Conservation (phyloP, 495 filamentous ascomycete genomes). For the Neohortaea acidophila region DNA sequence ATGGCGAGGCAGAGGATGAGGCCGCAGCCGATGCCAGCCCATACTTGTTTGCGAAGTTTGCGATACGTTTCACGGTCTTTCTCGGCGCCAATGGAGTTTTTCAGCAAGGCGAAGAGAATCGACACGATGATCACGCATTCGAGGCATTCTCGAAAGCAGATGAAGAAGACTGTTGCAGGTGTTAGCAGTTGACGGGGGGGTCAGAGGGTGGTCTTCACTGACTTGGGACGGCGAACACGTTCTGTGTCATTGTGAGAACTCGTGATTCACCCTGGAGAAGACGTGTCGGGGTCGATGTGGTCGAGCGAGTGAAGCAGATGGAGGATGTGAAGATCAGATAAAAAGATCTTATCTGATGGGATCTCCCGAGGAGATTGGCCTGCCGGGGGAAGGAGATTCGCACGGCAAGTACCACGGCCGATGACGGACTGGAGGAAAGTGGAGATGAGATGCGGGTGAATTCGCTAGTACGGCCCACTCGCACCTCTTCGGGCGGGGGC, state of each 20-base stretch:
- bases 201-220: conserved; percentile 1
- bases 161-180: conserved; percentile 52
- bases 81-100: conserved; percentile 53
- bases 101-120: conserved; percentile 65
- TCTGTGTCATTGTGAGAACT: too few species aligned
- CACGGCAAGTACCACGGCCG: too few species aligned
- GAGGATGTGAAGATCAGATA: too few species aligned
- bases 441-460: too few species aligned
- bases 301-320: neutral
- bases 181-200: conserved; percentile 2
- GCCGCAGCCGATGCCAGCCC: conserved; percentile 50
- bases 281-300: neutral
- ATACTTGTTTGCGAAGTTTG: conserved; percentile 58
- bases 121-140: conserved; percentile 73
- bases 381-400: too few species aligned
- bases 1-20: conserved; percentile 51
- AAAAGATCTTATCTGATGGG: neutral
- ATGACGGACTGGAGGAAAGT: too few species aligned
- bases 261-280: too few species aligned
- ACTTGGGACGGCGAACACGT: conserved; percentile 49
- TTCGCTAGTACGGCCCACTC: too few species aligned
- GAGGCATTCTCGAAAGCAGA: conserved; percentile 70
- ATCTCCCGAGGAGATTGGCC: too few species aligned
- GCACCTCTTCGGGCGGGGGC: too few species aligned
- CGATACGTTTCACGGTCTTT: conserved; percentile 44